phyloP scores from a whole-genome alignment of 2,329 filamentous ascomycete genomes.

The Rosellinia necatrix region DNA sequence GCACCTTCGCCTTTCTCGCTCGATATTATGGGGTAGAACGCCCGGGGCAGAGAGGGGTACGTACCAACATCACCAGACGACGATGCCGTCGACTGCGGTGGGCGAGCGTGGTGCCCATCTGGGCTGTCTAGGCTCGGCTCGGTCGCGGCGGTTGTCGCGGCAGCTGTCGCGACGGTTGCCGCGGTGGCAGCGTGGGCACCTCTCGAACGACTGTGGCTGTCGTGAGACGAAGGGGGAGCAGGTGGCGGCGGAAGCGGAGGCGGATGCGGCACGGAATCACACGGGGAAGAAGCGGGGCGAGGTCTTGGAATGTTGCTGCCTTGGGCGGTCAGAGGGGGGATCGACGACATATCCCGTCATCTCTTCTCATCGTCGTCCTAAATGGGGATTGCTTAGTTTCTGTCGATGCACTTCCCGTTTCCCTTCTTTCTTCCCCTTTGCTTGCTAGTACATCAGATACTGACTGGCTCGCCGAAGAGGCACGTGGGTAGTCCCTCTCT shows the following conservation, averaged over 20 bases:
- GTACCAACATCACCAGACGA: constrained; percentile 19
- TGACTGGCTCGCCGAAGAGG: too few relatives aligned
- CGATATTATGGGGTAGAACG: neutral
- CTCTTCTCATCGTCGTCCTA: constrained; percentile 1
- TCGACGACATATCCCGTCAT: constrained; percentile 40
- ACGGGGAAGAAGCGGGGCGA: constrained; percentile 7
- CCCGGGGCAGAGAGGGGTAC: constrained; percentile 13
- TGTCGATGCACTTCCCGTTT: neutral
- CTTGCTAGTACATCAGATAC: too few relatives aligned
- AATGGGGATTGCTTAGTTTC: too few relatives aligned
- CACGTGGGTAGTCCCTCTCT: too few relatives aligned
- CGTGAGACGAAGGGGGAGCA: constrained; percentile 8
- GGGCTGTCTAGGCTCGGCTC: neutral
- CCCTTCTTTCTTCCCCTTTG: neutral
- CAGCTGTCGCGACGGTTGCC: neutral
- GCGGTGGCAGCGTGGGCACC: constrained; percentile 10
- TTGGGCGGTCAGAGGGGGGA: constrained; percentile 31
- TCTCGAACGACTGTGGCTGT: neutral
- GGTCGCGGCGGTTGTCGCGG: neutral
- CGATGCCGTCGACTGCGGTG: constrained; percentile 7
- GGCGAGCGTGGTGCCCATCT: constrained; percentile 5
- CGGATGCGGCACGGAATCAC: constrained; percentile 1
- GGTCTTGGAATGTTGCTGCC: constrained; percentile 28
- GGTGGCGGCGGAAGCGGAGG: neutral
- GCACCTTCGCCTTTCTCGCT: neutral